Base-by-base conservation (phyloP, 345 rosid genomes). In the Psidium friedrichsthalianum region DNA sequence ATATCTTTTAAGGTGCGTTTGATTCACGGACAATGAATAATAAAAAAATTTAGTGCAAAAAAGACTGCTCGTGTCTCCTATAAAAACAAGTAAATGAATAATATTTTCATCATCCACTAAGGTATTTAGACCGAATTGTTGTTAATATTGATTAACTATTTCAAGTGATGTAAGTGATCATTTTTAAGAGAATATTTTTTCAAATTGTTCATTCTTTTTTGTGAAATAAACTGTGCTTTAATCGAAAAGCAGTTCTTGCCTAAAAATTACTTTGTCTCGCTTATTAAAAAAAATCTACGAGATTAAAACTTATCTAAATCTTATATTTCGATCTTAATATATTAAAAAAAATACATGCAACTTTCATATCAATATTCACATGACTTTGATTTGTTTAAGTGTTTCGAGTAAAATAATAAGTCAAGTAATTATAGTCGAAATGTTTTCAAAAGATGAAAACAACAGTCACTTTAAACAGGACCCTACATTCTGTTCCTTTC, bases 391-490 rank as follows among this genome's bases (percentile, higher is more conserved):
- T 58, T 58, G 14, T 8, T n/a, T n/a, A 59, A 27, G 9, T 3
- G 9, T 13, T 59, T 59, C 0, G 20, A 59, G 9, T 25, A 12
- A 59, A 59, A 16, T 6, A 32, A 13, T 59, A 13, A 27, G 36
- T 59, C 8, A 13, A 59, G 29, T n/a, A 6, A 3, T 4, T 0
- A 59, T 6, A 6, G 9, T 59, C 2, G 0, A 59, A 27, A 27
- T n/a, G 14, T 27, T 13, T 16, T n/a, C n/a, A n/a, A 59, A 27
- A 13, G 13, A 27, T 29, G 36, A 59, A 27, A 27, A 27, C 2
- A 27, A 0, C 3, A 1, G 7, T 59, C 4, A 1, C 29, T 25
- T 11, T 57, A 25, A 25, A 57, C 1, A 0, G 6, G 74, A 49
- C 51, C 51, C 51, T 49, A 49, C 51, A 49, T 59, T 59, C 36